Percentiles rank a stretch among this genome's conserved stretches.
Conservation (phyloP, 148 eudicot species). For the Silene latifolia region DNA sequence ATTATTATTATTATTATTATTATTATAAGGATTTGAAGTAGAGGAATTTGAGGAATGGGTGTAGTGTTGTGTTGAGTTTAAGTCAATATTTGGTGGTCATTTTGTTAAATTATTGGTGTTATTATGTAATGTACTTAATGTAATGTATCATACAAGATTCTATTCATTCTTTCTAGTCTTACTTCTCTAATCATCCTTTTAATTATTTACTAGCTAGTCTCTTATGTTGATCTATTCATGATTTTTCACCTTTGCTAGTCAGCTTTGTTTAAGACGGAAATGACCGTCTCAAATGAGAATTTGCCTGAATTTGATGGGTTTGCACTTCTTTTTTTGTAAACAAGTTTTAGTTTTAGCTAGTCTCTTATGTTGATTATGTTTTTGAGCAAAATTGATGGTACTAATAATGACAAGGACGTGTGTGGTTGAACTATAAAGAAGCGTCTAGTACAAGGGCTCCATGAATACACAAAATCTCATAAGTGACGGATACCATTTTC, state of each 20-base stretch:
- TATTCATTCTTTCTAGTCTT: slow-evolving; percentile 27
- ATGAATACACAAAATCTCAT: no score
- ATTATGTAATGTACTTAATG: slow-evolving; percentile 2
- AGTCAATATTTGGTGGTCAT: neutral
- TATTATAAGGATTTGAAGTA: neutral
- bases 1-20: no score
- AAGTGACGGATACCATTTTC: no score
- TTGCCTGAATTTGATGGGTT: no score
- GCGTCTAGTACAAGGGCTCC: neutral
- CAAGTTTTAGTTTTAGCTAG: no score
- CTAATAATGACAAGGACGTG: neutral
- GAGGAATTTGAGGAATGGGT: neutral
- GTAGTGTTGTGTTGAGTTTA: neutral
- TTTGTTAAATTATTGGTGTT: neutral
- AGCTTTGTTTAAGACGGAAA: neutral
- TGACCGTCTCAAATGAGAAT: no score
- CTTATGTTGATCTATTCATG: neutral
- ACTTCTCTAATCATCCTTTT: neutral
- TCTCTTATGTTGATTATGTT: no score
- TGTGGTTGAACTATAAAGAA: neutral
- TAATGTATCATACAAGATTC: slow-evolving; percentile 26
- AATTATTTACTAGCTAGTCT: neutral
- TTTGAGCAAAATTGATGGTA: neutral
- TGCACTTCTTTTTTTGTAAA: no score
- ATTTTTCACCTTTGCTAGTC: neutral